Evolutionary conservation across 768 basidiomycete genomes (phyloP), one percentile per base, ranked within the genome.

Genomic region (Russula ochroleuca): DNA sequence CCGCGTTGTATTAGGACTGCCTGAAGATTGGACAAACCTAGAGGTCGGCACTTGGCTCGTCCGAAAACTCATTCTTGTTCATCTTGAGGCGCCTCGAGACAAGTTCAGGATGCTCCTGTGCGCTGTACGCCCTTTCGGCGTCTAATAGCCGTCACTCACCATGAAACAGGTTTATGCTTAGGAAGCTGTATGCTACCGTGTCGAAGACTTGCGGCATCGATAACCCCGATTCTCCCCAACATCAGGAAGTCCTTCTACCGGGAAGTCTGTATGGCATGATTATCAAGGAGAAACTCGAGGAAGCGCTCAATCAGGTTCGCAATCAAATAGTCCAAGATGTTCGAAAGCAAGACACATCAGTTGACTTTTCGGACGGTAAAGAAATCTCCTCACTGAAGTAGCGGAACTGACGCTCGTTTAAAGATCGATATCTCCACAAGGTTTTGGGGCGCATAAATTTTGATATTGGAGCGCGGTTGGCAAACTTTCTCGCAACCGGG

Each of bases 161-260:
- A 3, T 11, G 35, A 53, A 21, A 23, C 70, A 98, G 95, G 41
- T 98, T 94, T 78, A 98, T 98, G 97, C 80, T 98, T 35, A 88
- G 94, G 66, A 99, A 98, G 75, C 79, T 99, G 14, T 98, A 92
- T 70, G 83, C 92, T 1, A 78, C 94, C 19, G 94, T 98, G 8
- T 95, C 94, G 5, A 87, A 88, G 48, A 84, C 88, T 48, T 97
- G 92, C 68, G 90, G 90, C 69, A 82, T 90, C 56, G 97, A 99
- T 77, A 98, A 98, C 73, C 95, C 97, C 5, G 97, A 99, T 81
- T 98, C 95, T 1, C 94, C 97, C 63, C 96, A 98, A 73, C 92
- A 98, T 72, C 97, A 99, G 73, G 97, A 99, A 72, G 94, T 96
- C 52, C 82, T 99, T 14, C 84, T 98, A 6, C 97, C 97, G 1